phyloP scores from a whole-genome alignment of 2,329 filamentous ascomycete genomes.

The Esteya vermicola region DNA sequence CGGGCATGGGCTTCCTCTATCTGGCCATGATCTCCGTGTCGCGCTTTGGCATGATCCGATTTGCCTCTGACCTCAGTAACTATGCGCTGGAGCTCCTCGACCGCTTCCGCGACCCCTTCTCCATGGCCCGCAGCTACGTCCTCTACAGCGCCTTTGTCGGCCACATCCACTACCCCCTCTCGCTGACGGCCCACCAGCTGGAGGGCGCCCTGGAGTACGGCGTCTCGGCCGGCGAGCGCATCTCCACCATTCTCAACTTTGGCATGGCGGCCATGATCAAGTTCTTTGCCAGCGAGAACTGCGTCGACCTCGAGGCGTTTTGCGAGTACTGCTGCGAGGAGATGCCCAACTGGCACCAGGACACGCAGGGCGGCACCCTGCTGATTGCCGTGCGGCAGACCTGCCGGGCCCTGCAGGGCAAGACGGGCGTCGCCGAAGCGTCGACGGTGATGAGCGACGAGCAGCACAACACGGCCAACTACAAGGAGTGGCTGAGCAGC shows the following conservation, averaged over 20 bases:
- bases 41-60: constrained; percentile 56
- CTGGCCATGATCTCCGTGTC: constrained; percentile 52
- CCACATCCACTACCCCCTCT: constrained; percentile 51
- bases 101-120: constrained; percentile 47
- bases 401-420: constrained; percentile 58
- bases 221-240: constrained; percentile 53
- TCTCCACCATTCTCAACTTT: constrained; percentile 57
- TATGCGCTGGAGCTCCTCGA: constrained; percentile 51
- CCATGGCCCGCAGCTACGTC: constrained; percentile 53
- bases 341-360: constrained; percentile 55
- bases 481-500: constrained; percentile 43
- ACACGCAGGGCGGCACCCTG: constrained; percentile 57
- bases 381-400: constrained; percentile 53
- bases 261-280: constrained; percentile 52
- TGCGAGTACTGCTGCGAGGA: constrained; percentile 62
- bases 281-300: constrained; percentile 56
- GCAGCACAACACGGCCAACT: constrained; percentile 43
- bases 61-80: constrained; percentile 50
- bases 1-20: constrained; percentile 53
- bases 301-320: constrained; percentile 54
- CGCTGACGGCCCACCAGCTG: constrained; percentile 41
- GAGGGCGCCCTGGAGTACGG: constrained; percentile 54
- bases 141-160: constrained; percentile 56
- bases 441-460: constrained; percentile 50
- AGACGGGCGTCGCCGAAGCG: constrained; percentile 41